Conservation (phyloP, 202 grass and related monocot species). For the Dendrocalamus latiflorus region DNA sequence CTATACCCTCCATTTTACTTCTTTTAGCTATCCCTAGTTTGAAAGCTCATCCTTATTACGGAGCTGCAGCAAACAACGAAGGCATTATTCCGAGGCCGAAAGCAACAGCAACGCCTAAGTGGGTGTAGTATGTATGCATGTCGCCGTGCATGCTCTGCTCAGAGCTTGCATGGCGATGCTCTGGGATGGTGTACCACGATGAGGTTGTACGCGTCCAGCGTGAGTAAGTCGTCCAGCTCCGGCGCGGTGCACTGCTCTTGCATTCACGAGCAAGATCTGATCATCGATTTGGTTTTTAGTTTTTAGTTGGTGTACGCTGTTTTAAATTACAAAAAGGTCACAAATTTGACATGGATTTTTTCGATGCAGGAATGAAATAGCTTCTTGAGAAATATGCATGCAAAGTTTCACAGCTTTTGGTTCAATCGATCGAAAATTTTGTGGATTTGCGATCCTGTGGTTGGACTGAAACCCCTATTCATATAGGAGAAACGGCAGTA, state of each 20-base stretch:
- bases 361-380: too few relatives aligned
- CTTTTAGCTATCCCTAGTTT: not conserved
- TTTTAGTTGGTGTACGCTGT: too few relatives aligned
- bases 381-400: too few relatives aligned
- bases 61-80: not conserved
- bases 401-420: too few relatives aligned
- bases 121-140: not conserved
- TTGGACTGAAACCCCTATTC: too few relatives aligned
- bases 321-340: too few relatives aligned
- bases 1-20: not conserved
- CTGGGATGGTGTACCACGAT: constrained; percentile 66
- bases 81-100: constrained; percentile 26
- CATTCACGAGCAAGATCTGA: too few relatives aligned
- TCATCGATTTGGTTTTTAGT: too few relatives aligned
- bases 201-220: constrained; percentile 73
- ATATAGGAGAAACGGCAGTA: too few relatives aligned
- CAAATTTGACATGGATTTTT: too few relatives aligned
- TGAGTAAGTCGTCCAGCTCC: constrained; percentile 87
- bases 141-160: not conserved
- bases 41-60: not conserved
- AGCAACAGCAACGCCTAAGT: not conserved
- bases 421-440: too few relatives aligned
- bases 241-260: constrained; percentile 37
- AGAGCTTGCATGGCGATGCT: constrained; percentile 52
- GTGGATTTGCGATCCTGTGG: too few relatives aligned